Base-by-base conservation (phyloP, 805 yeast species). In the Candida taoyuanica region DNA sequence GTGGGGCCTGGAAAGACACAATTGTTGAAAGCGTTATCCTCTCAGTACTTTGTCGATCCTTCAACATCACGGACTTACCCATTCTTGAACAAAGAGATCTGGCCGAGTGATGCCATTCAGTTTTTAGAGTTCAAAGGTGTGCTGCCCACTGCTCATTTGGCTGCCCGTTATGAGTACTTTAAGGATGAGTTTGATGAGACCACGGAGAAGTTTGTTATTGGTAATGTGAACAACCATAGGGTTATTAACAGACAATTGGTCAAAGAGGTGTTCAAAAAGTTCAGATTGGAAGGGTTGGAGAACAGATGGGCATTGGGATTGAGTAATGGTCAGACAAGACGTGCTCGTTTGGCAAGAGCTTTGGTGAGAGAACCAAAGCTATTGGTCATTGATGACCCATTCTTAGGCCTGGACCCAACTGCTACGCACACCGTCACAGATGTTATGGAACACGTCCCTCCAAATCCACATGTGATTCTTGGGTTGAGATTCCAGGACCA, bases 251-350 rank as follows among this genome's bases (percentile, higher is more conserved):
- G 53, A 23, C 53, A 50, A 0, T 58, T 67, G 24, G 66, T 78
- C 8, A 58, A 64, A 1, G 47, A 55, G 1, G 62, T 83, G 16
- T 51, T 84, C 8, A 57, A 64, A 4, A 60, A 63, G 20, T 70
- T 93, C 39, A 67, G 74, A 34, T 64, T 91, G 42, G 60, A 57
- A 5, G 78, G 74, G 0, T 59, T 88, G 33, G 67, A 75, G 37
- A 70, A 76, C 39, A 74, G 86, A 42, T 91, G 95, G 87, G 76
- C 85, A 24, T 85, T 86, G 58, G 85, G 91, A 0, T 65, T 93
- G 31, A 85, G 95, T 58, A 93, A 93, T 59, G 98, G 98, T 0
- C 98, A 93, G 60, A 78, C 85, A 58, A 71, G 98, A 50, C 68
- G 98, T 35, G 95, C 97, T 0, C 70, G 96, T 44, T 63, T 93